Evolutionary conservation across 495 filamentous ascomycete species (phyloP).

Genomic region (Tuber melanosporum): DNA sequence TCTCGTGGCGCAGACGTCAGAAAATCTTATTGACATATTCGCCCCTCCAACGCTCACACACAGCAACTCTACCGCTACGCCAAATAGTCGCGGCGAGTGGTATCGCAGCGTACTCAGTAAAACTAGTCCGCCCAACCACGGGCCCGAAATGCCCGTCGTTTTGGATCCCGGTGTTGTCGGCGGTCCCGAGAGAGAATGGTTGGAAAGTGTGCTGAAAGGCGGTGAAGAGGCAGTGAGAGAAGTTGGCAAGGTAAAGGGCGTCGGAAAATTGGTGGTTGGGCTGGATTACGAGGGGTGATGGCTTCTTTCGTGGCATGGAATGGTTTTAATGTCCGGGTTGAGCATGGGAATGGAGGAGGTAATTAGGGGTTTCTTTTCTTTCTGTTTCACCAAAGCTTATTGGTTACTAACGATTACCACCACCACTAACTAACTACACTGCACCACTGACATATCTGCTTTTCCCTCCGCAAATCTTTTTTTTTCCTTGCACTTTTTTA

Average conservation of each 20-base stretch:
- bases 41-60: constrained; percentile 37
- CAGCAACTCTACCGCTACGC: constrained; percentile 24
- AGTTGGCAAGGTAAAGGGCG: constrained; percentile 38
- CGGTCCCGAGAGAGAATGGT: constrained; percentile 38
- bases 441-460: background rate
- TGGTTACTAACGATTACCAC: background rate
- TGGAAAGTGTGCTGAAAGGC: constrained; percentile 32
- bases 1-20: constrained; percentile 39
- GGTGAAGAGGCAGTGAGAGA: constrained; percentile 41
- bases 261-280: constrained; percentile 40
- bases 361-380: constrained; percentile 5
- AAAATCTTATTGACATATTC: constrained; percentile 43
- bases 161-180: constrained; percentile 33
- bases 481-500: background rate
- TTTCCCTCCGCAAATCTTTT: background rate
- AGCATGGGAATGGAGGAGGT: constrained; percentile 12
- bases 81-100: constrained; percentile 39
- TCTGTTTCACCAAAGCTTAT: constrained; percentile 3
- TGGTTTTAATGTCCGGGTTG: constrained; percentile 9
- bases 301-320: background rate
- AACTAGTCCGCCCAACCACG: constrained; percentile 28
- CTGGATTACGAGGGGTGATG: constrained; percentile 38
- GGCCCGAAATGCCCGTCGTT: constrained; percentile 38
- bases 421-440: background rate
- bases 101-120: constrained; percentile 38